Evolutionary conservation across 176 grass and related monocot species (phyloP).

Genomic region (Dactylis glomerata): DNA sequence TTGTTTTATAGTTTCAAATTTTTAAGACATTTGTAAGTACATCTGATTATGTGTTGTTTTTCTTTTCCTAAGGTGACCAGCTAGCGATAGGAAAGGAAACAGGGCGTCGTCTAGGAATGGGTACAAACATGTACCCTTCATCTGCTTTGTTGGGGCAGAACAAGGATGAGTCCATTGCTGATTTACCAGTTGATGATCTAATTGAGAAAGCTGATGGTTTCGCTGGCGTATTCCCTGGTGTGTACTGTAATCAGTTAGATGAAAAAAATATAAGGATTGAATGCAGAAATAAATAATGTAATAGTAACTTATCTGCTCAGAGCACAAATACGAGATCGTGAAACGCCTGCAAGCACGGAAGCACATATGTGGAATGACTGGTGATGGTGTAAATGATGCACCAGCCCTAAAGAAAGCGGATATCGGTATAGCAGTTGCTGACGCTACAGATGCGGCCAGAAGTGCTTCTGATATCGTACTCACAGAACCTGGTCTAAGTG

Average conservation of each 20-base stretch:
- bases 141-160: slow-evolving; percentile 56
- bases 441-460: slow-evolving; percentile 57
- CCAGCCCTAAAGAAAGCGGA: slow-evolving; percentile 64
- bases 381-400: slow-evolving; percentile 63
- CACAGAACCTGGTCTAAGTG: slow-evolving; percentile 61
- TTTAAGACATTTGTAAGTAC: background rate
- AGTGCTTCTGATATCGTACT: slow-evolving; percentile 65
- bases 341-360: slow-evolving; percentile 60
- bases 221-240: slow-evolving; percentile 60
- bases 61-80: slow-evolving; percentile 40
- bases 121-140: slow-evolving; percentile 63
- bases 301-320: slow-evolving; percentile 11
- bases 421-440: slow-evolving; percentile 62
- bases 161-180: slow-evolving; percentile 51
- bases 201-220: slow-evolving; percentile 45
- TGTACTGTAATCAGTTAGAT: background rate
- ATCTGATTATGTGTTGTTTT: background rate
- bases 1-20: background rate
- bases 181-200: slow-evolving; percentile 52
- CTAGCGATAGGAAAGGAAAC: slow-evolving; percentile 57
- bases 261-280: background rate
- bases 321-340: slow-evolving; percentile 67
- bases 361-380: slow-evolving; percentile 67
- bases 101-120: slow-evolving; percentile 54
- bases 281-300: background rate